A percentile compares a stretch with the other conserved stretches of the same genome.
These are phyloP conservation scores for Penicillium pulvis DNA, from an alignment of 495 filamentous ascomycete genomes.

Conservation along the genomic window DNA sequence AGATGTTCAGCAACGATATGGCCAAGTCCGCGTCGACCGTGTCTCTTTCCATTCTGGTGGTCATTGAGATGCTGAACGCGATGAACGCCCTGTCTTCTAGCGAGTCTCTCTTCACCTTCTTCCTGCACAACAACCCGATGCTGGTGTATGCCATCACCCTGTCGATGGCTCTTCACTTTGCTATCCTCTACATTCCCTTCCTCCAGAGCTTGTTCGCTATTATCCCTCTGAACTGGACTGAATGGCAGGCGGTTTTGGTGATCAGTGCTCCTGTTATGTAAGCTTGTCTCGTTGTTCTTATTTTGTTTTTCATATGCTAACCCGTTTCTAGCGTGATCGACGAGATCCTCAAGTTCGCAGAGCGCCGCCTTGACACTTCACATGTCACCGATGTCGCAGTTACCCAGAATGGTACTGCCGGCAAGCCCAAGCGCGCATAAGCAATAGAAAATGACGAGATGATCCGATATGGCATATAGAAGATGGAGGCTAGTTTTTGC, in stretches of 20 bases:
- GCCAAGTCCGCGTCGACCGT: slow-evolving; percentile 93
- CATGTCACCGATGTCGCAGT: slow-evolving; percentile 19
- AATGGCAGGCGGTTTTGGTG: slow-evolving; percentile 90
- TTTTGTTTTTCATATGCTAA: slow-evolving; percentile 18
- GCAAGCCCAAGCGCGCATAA: slow-evolving; percentile 47
- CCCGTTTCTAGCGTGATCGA: slow-evolving; percentile 72
- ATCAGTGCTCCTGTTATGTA: slow-evolving; percentile 95
- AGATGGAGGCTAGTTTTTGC: slow-evolving; percentile 2
- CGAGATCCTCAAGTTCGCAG: slow-evolving; percentile 80
- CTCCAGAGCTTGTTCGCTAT: slow-evolving; percentile 90
- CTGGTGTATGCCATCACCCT: slow-evolving; percentile 90
- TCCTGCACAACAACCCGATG: slow-evolving; percentile 96
- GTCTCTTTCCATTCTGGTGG: slow-evolving; percentile 87
- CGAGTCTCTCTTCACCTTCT: slow-evolving; percentile 91
- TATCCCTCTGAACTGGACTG: slow-evolving; percentile 79
- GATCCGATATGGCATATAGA: slow-evolving; percentile 18
- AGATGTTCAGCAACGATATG: slow-evolving; percentile 90
- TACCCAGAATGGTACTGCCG: slow-evolving; percentile 35
- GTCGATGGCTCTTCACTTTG: slow-evolving; percentile 97
- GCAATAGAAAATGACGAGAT: slow-evolving; percentile 26
- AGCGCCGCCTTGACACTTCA: slow-evolving; percentile 61
- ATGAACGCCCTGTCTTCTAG: slow-evolving; percentile 98
- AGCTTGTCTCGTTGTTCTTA: slow-evolving; percentile 44
- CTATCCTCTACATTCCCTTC: slow-evolving; percentile 88
- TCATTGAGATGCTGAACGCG: slow-evolving; percentile 99